Conservation (phyloP, 805 yeast genomes). For the Saccharomycopsis oosterbeekiorum region DNA sequence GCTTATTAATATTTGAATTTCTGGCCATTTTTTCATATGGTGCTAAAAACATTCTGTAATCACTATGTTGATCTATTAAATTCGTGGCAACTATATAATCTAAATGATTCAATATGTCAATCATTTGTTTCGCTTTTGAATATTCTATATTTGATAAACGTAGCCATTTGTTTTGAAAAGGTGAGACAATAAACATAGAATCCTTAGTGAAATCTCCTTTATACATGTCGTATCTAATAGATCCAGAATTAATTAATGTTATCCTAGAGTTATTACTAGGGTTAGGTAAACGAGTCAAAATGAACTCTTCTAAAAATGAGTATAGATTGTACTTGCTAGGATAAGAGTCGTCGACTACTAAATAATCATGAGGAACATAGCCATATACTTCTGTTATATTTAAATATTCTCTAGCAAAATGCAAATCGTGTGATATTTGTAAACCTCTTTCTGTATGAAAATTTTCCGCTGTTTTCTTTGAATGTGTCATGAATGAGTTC, state of each 20-base stretch:
- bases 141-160: constrained; percentile 50
- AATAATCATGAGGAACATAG: constrained; percentile 54
- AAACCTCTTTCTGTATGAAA: constrained; percentile 52
- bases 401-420: constrained; percentile 35
- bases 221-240: constrained; percentile 77
- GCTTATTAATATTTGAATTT: constrained; percentile 11
- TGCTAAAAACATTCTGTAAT: not conserved
- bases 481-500: constrained; percentile 59
- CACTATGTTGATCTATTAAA: not conserved
- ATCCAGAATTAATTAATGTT: constrained; percentile 75
- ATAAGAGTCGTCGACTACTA: constrained; percentile 57
- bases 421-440: constrained; percentile 36
- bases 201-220: constrained; percentile 77
- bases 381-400: constrained; percentile 52
- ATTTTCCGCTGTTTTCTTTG: constrained; percentile 24
- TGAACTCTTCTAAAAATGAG: constrained; percentile 44
- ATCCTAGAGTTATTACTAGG: constrained; percentile 32
- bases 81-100: constrained; percentile 31
- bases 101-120: constrained; percentile 46
- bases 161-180: constrained; percentile 76
- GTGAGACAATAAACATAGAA: constrained; percentile 73
- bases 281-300: constrained; percentile 40
- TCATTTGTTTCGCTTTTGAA: constrained; percentile 43
- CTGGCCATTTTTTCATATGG: constrained; percentile 15
- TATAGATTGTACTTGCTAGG: constrained; percentile 49